Evolutionary conservation across 805 yeast genomes (phyloP).

Genomic region (Starmerella davenportii): DNA sequence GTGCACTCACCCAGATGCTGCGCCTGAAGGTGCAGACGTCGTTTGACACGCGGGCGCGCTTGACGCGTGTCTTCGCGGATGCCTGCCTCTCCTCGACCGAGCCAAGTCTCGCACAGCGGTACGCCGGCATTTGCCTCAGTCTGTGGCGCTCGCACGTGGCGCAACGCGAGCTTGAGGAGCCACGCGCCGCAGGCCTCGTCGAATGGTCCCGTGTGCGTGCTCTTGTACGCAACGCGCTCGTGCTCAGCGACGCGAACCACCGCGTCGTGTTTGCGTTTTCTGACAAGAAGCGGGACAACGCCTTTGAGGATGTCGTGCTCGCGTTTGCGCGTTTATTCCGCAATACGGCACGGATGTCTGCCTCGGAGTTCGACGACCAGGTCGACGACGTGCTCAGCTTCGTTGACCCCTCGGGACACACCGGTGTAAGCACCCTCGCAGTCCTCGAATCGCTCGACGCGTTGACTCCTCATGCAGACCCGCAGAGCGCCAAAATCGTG

Average conservation of each 20-base stretch:
- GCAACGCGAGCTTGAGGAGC: conserved; percentile 21
- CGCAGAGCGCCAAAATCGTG: background rate
- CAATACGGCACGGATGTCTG: conserved; percentile 1
- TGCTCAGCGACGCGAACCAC: conserved; percentile 1
- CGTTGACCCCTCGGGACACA: conserved; percentile 6
- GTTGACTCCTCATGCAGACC: conserved; percentile 7
- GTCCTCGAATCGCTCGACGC: conserved; percentile 7
- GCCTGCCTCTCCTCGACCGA: conserved; percentile 61
- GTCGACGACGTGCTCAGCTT: conserved; percentile 6
- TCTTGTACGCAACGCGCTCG: conserved; percentile 6
- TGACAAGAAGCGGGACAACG: background rate
- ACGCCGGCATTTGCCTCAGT: conserved; percentile 36
- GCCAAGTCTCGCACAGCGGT: conserved; percentile 38
- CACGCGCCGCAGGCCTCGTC: background rate
- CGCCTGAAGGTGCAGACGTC: conserved; percentile 71
- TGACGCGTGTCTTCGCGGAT: conserved; percentile 54
- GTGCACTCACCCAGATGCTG: conserved; percentile 62
- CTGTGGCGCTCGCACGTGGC: conserved; percentile 35
- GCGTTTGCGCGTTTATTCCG: conserved; percentile 7
- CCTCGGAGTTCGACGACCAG: background rate
- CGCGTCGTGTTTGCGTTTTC: background rate
- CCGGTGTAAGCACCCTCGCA: background rate
- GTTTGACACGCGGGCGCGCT: conserved; percentile 35
- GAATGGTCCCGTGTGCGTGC: conserved; percentile 4
- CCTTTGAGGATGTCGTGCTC: conserved; percentile 3